phyloP scores from a whole-genome alignment of 202 grass and related monocot genomes.

The Carex arenaria region DNA sequence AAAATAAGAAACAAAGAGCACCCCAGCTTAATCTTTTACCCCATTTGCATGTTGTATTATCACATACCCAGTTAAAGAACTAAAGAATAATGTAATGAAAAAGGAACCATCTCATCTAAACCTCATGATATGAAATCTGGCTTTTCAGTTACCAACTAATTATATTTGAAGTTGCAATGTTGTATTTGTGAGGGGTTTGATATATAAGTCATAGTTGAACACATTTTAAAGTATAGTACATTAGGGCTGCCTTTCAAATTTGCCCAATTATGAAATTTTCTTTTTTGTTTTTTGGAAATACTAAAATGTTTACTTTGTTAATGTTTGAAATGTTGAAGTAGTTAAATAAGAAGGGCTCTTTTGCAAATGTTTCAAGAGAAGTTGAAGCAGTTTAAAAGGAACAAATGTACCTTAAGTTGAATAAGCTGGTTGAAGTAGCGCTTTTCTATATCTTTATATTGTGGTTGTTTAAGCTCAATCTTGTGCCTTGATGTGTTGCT shows the following conservation, averaged over 20 bases:
- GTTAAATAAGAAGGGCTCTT: neutral
- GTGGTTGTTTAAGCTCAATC: slow-evolving; percentile 84
- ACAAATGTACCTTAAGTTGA: slow-evolving; percentile 78
- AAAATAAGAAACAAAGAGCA: neutral
- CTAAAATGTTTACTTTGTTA: neutral
- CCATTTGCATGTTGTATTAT: neutral
- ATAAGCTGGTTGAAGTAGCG: slow-evolving; percentile 87
- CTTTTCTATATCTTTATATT: slow-evolving; percentile 92
- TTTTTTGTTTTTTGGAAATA: neutral
- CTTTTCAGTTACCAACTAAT: neutral
- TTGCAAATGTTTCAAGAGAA: slow-evolving; percentile 5
- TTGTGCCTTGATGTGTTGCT: slow-evolving; percentile 91
- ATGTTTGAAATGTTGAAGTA: neutral
- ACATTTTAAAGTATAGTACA: neutral
- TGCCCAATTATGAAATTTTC: neutral
- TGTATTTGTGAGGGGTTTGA: neutral
- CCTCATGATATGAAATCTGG: neutral
- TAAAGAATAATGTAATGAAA: neutral
- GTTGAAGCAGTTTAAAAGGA: slow-evolving; percentile 19
- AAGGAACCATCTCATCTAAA: neutral
- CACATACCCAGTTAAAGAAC: neutral
- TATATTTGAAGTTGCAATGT: too few relatives aligned
- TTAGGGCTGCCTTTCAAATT: neutral
- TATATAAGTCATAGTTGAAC: neutral
- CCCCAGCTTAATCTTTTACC: neutral